phyloP scores from a whole-genome alignment of 2,329 filamentous ascomycete genomes.

The Trichoderma endophyticum region DNA sequence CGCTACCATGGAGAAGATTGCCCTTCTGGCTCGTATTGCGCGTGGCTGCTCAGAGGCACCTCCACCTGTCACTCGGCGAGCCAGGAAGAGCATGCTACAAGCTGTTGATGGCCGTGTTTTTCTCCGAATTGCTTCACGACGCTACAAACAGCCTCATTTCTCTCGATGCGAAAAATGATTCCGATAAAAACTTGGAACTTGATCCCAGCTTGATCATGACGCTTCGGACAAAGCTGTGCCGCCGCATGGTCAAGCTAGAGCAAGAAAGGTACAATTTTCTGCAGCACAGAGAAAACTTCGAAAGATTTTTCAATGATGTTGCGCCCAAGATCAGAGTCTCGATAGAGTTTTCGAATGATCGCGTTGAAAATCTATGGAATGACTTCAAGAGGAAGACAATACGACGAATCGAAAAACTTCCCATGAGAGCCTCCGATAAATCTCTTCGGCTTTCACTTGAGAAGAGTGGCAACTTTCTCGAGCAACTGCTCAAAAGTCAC shows the following conservation, averaged over 20 bases:
- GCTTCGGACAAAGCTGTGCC: slow-evolving; percentile 15
- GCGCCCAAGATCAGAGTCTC: too few species aligned
- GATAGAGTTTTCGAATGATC: slow-evolving; percentile 19
- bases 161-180: too few species aligned
- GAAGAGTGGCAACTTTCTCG: slow-evolving; percentile 39
- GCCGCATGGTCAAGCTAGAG: slow-evolving; percentile 14
- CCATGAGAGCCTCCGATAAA: slow-evolving; percentile 30
- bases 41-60: slow-evolving; percentile 15
- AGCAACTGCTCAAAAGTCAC: too few species aligned
- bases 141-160: background rate
- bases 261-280: slow-evolving; percentile 42
- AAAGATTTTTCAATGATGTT: background rate
- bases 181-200: background rate
- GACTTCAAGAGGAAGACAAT: slow-evolving; percentile 35
- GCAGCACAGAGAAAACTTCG: slow-evolving; percentile 29
- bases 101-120: slow-evolving; percentile 9
- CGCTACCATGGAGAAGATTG: slow-evolving; percentile 7
- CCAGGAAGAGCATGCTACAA: slow-evolving; percentile 9
- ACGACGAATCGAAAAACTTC: slow-evolving; percentile 40
- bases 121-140: background rate
- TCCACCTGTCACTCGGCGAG: slow-evolving; percentile 32
- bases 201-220: background rate
- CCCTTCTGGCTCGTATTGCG: slow-evolving; percentile 18
- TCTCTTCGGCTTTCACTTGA: slow-evolving; percentile 38
- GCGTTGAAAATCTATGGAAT: slow-evolving; percentile 38